Conservation (phyloP, 345 rosid species). For the Salix purpurea region DNA sequence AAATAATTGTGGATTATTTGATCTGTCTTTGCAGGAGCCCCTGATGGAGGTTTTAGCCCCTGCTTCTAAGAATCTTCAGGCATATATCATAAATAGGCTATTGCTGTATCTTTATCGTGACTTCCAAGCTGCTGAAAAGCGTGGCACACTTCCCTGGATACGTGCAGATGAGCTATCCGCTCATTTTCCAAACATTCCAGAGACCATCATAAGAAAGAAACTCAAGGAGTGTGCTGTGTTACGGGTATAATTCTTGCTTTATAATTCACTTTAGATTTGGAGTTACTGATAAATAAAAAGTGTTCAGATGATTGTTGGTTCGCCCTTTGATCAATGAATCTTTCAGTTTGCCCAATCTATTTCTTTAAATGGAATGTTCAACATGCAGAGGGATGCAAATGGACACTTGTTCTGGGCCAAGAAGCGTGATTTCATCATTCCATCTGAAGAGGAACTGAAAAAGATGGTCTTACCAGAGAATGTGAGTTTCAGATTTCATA, state of each 20-base stretch:
- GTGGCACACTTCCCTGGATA: constrained; percentile 52
- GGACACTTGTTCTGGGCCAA: constrained; percentile 66
- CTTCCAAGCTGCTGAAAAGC: constrained; percentile 57
- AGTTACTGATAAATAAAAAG: background rate
- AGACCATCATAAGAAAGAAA: constrained; percentile 60
- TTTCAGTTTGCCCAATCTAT: background rate
- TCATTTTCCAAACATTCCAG: constrained; percentile 66
- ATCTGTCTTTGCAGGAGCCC: constrained; percentile 63
- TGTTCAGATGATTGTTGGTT: background rate
- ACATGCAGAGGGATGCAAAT: constrained; percentile 59
- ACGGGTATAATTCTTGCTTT: constrained; percentile 44
- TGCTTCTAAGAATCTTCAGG: constrained; percentile 72
- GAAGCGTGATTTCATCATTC: constrained; percentile 59
- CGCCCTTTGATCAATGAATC: background rate
- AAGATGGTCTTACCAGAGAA: constrained; percentile 83
- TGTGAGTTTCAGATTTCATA: constrained; percentile 44
- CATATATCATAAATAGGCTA: constrained; percentile 65
- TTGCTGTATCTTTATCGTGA: constrained; percentile 76
- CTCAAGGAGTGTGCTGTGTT: constrained; percentile 64
- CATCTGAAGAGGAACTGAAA: constrained; percentile 78
- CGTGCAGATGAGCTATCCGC: constrained; percentile 63
- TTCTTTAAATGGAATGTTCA: constrained; percentile 20
- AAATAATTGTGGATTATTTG: background rate
- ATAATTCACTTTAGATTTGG: background rate
- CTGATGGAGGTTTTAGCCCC: constrained; percentile 91